Evolutionary conservation across 352 stramenopile genomes (phyloP).

Genomic region (Globisporangium alternatum): DNA sequence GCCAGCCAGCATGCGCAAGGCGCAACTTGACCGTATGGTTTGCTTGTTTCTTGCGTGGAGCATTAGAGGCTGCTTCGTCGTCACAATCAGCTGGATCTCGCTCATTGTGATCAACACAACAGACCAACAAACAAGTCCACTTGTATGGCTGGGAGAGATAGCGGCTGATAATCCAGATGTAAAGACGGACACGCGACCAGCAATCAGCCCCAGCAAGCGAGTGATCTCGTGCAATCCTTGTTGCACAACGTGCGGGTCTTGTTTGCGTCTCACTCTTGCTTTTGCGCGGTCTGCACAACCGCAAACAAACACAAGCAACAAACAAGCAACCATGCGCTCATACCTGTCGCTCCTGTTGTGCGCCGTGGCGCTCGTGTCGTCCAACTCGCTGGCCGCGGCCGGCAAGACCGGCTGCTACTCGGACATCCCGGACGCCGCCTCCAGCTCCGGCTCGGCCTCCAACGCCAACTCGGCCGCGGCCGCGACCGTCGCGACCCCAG

Average conservation of each 20-base stretch:
- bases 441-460: not conserved
- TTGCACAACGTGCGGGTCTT: not conserved
- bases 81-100: constrained; percentile 1
- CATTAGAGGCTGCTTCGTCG: not conserved
- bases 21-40: not conserved
- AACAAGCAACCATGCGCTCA: constrained; percentile 7
- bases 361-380: constrained; percentile 10
- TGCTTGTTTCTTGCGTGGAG: not conserved
- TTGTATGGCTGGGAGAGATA: not conserved
- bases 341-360: constrained; percentile 16
- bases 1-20: not conserved
- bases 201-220: not conserved
- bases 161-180: constrained; percentile 3
- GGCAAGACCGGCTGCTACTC: constrained; percentile 14
- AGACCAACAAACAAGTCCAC: not conserved
- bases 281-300: constrained; percentile 2
- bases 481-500: not conserved
- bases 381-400: constrained; percentile 1
- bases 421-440: constrained; percentile 10
- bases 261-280: constrained; percentile 11
- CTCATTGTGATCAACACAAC: not conserved
- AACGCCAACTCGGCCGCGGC: not conserved
- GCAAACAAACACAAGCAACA: not conserved
- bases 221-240: not conserved
- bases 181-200: constrained; percentile 1